phyloP scores from a whole-genome alignment of 2,329 filamentous ascomycete genomes.

The Ophiostoma piceae region DNA sequence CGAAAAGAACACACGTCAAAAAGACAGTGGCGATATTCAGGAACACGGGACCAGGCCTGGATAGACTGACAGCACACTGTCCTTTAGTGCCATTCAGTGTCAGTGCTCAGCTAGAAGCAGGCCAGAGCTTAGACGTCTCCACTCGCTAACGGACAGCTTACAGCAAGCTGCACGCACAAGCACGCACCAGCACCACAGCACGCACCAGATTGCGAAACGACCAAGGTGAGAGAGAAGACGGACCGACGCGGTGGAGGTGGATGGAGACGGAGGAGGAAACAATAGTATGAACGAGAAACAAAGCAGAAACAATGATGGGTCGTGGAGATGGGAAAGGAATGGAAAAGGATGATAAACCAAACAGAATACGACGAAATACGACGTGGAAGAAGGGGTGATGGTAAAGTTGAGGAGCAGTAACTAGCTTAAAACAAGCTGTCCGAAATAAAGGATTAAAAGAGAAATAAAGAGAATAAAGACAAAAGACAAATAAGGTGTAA shows the following conservation, averaged over 20 bases:
- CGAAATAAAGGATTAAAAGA: background rate
- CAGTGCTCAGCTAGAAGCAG: background rate
- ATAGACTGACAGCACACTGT: background rate
- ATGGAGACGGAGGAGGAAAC: constrained; percentile 1
- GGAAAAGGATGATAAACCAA: background rate
- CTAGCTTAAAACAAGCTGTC: background rate
- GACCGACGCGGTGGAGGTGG: constrained; percentile 14
- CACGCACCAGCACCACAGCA: background rate
- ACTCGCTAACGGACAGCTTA: constrained; percentile 12
- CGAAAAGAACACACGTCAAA: background rate
- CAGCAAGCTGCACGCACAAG: background rate
- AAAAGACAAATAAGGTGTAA: background rate
- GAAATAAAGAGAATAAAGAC: constrained; percentile 3
- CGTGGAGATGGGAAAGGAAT: background rate
- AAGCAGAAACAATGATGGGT: background rate
- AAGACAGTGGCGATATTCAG: background rate
- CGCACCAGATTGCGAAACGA: constrained; percentile 7
- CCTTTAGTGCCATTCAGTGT: background rate
- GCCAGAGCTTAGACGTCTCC: background rate
- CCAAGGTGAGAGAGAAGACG: constrained; percentile 11
- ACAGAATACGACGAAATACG: constrained; percentile 8
- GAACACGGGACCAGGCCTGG: background rate
- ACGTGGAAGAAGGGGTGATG: background rate
- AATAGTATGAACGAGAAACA: constrained; percentile 11
- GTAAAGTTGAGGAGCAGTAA: too few relatives aligned